phyloP scores from a whole-genome alignment of 768 basidiomycete genomes.

The Leccinum imitatum region DNA sequence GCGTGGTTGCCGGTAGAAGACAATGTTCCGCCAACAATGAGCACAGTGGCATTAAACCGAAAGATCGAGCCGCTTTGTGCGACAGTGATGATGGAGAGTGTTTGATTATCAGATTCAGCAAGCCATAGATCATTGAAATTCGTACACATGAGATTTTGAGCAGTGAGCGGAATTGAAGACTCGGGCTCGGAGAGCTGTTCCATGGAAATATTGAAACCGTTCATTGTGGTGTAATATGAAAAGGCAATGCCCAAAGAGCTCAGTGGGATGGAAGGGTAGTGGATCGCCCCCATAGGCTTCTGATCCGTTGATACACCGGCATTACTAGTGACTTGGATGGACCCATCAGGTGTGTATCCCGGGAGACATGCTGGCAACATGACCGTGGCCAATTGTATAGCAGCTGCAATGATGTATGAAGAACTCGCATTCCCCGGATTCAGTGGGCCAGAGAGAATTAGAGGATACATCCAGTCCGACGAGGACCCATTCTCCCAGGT shows the following conservation, averaged over 20 bases:
- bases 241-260: not conserved
- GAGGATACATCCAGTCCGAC: not conserved
- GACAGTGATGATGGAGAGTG: not conserved
- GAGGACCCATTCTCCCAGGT: not conserved
- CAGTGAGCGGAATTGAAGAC: not conserved
- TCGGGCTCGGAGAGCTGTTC: not conserved
- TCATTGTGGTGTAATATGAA: not conserved
- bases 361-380: not conserved
- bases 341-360: not conserved
- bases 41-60: not conserved
- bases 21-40: not conserved
- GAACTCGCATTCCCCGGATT: not conserved
- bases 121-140: not conserved
- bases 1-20: not conserved
- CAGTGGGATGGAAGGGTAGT: not conserved
- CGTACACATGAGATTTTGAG: not conserved
- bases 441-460: not conserved
- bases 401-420: not conserved
- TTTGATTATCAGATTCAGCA: not conserved
- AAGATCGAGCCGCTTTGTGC: not conserved
- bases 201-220: slow-evolving; percentile 8
- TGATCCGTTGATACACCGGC: no score
- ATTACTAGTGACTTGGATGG: not conserved
- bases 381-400: not conserved
- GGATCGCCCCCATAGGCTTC: not conserved